These are phyloP conservation scores for Mycena rosella DNA, from an alignment of 768 basidiomycete species.

Conservation along the genomic window DNA sequence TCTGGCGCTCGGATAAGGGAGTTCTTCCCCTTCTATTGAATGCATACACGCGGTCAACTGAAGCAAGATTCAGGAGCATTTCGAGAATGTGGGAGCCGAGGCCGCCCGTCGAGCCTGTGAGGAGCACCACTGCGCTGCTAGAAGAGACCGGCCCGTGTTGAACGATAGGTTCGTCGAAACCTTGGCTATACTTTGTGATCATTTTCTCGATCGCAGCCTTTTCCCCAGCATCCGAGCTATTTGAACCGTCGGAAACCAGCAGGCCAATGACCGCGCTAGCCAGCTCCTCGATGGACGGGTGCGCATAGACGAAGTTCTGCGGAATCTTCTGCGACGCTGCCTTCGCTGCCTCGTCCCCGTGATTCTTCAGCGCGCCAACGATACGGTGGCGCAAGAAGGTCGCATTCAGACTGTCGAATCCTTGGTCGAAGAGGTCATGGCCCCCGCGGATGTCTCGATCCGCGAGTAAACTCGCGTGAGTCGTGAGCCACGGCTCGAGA, in stretches of 20 bases:
- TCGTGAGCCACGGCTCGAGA: constrained; percentile 39
- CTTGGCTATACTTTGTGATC: constrained; percentile 51
- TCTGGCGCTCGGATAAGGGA: constrained; percentile 13
- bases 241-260: constrained; percentile 21
- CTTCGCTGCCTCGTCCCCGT: constrained; percentile 14
- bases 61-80: constrained; percentile 7
- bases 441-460: constrained; percentile 26
- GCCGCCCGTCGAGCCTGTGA: too few species aligned
- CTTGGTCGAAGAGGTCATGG: constrained; percentile 48
- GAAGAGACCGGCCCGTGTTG: constrained; percentile 30
- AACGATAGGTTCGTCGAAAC: constrained; percentile 30
- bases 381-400: constrained; percentile 55
- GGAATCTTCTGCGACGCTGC: constrained; percentile 35
- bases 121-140: constrained; percentile 41
- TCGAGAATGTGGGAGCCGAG: constrained; percentile 47
- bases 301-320: constrained; percentile 60
- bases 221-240: neutral
- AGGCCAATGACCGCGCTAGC: constrained; percentile 45
- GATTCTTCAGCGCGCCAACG: constrained; percentile 44
- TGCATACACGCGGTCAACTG: constrained; percentile 45
- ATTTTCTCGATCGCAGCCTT: constrained; percentile 46
- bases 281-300: constrained; percentile 51
- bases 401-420: constrained; percentile 54
- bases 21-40: constrained; percentile 43
- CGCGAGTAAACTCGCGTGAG: constrained; percentile 37